Evolutionary conservation across 2,329 filamentous ascomycete genomes (phyloP), one percentile per base, ranked within the genome.

Genomic region (Pseudopithomyces chartarum): DNA sequence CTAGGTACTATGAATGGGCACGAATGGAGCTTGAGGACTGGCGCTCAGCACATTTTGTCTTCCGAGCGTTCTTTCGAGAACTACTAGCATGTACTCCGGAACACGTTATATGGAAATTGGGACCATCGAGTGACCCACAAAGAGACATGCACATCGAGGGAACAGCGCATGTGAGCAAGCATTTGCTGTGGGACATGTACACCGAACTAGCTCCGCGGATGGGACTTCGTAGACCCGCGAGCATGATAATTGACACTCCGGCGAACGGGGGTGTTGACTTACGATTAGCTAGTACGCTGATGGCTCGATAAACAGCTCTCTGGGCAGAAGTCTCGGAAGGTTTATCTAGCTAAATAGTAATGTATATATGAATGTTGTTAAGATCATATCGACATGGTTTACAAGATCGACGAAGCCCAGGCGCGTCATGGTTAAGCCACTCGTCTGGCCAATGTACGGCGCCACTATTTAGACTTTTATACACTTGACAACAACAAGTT

Each of bases 1-100:
- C 64, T 0, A 55, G 68, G 29, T 73, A 71, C 50, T 64, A 66
- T 54, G 70, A 71, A 34, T 73, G 70, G 70, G 66, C 69, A 2
- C 54, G 55, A 17, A 46, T 60, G 0, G 70, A 73, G 43, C 49
- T 73, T 6, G 32, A 39, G 2, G 60, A 64, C 7, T 73, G 70
- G 69, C 23, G 39, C 1, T 55, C 40, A 0, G 60, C 65, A 6
- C 68, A 67, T 17, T 73, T 64, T 49, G 54, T 73, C 17, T 67
- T 70, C 50, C 68, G 68, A 13, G 66, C 69, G 1, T 73, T 73
- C 36, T 73, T 73, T 39, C 43, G 69, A 3, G 64, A 71, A 43
- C 44, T 71, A 1, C 46, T 71, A 1, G 62, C 59, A 1, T 60
- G 61, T 0, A 56, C 71, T 45, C 70, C 70, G 0, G 51, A 54